Evolutionary conservation across 2,329 filamentous ascomycete genomes (phyloP).

Genomic region (Verticillium isaacii): DNA sequence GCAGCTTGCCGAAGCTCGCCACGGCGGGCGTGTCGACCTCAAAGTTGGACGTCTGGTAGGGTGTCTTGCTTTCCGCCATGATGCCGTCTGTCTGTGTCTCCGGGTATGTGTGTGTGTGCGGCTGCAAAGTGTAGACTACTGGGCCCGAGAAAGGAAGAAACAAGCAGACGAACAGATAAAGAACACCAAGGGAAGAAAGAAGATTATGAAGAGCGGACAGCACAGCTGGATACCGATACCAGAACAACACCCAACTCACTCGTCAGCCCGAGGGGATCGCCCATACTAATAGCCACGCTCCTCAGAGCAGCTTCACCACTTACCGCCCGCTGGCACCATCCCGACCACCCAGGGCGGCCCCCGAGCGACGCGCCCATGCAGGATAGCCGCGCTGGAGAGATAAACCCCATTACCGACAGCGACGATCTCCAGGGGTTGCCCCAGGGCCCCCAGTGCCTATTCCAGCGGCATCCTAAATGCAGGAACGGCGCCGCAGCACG

Average conservation of each 20-base stretch:
- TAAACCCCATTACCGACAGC: not conserved
- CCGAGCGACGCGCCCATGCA: constrained; percentile 17
- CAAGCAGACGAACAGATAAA: constrained; percentile 2
- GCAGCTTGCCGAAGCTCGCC: constrained; percentile 29
- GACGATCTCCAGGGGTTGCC: not conserved
- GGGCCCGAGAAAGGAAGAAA: not conserved
- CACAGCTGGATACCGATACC: not conserved
- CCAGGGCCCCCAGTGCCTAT: not conserved
- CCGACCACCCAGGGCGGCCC: not conserved
- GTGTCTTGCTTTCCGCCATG: constrained; percentile 31
- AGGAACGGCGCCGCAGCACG: not conserved
- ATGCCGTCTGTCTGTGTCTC: constrained; percentile 8
- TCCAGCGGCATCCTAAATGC: not conserved
- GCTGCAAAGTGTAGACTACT: not conserved
- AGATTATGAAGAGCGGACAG: not conserved
- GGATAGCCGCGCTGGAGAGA: constrained; percentile 15
- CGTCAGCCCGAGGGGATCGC: not conserved
- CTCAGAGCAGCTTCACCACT: not conserved
- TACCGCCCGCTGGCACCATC: not conserved
- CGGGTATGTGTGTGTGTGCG: not conserved
- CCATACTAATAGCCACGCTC: not conserved
- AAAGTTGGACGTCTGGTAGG: constrained; percentile 40
- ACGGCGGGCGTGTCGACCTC: constrained; percentile 37
- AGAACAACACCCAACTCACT: not conserved
- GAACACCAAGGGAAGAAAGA: not conserved